Evolutionary conservation across 1,139 yeast species (phyloP).

Genomic region (Candida dubliniensis): DNA sequence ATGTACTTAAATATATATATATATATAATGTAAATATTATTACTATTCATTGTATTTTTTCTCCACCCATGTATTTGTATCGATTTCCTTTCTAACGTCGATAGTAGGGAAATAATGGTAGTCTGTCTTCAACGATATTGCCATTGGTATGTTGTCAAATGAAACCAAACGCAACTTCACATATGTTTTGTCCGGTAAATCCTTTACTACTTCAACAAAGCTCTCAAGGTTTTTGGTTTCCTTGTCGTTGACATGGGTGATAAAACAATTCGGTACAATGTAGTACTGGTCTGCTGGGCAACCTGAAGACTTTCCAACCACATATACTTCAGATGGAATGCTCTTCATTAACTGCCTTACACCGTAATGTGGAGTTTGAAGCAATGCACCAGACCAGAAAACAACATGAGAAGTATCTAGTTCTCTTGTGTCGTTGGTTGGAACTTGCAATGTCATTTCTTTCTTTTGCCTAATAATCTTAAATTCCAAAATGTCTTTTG

Average conservation of each 20-base stretch:
- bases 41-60: conserved; percentile 21
- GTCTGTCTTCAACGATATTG: conserved; percentile 81
- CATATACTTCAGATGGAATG: conserved; percentile 81
- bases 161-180: conserved; percentile 79
- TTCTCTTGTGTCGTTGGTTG: conserved; percentile 58
- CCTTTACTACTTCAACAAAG: conserved; percentile 61
- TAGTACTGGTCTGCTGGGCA: conserved; percentile 87
- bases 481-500: conserved; percentile 49
- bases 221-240: conserved; percentile 69
- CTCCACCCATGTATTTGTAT: conserved; percentile 53
- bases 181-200: conserved; percentile 76
- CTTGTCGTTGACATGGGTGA: conserved; percentile 82
- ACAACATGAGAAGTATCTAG: conserved; percentile 68
- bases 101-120: conserved; percentile 89
- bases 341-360: conserved; percentile 67
- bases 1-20: conserved; percentile 2
- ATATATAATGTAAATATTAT: conserved; percentile 4
- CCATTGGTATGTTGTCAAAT: conserved; percentile 82
- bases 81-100: conserved; percentile 53
- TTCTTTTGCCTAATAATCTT: conserved; percentile 60
- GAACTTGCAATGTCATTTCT: conserved; percentile 56
- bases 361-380: conserved; percentile 55
- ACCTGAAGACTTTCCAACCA: conserved; percentile 69
- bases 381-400: conserved; percentile 77
- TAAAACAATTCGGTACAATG: conserved; percentile 76